phyloP scores from a whole-genome alignment of 495 filamentous ascomycete species.

The Extremus antarcticus region DNA sequence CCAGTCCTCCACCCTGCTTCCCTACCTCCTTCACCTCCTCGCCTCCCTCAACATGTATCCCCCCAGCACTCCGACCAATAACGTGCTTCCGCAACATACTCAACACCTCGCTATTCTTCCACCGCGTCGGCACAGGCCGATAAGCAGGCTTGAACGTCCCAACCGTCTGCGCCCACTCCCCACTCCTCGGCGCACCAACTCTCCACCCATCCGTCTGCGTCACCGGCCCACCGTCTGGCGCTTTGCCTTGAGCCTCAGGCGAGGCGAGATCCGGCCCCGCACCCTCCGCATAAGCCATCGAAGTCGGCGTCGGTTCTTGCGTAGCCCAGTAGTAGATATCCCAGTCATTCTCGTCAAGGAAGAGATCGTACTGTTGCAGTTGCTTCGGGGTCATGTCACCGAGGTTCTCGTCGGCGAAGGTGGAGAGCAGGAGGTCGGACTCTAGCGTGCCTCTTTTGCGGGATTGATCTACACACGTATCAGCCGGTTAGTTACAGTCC shows the following conservation, averaged over 20 bases:
- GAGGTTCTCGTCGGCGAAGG: slow-evolving; percentile 78
- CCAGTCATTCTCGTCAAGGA: slow-evolving; percentile 99
- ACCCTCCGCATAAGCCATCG: slow-evolving; percentile 30
- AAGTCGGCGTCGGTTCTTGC: slow-evolving; percentile 57
- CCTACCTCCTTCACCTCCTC: slow-evolving; percentile 17
- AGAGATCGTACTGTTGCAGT: slow-evolving; percentile 75
- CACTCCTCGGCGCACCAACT: slow-evolving; percentile 31
- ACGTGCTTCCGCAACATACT: slow-evolving; percentile 71
- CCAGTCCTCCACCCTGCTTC: slow-evolving; percentile 27
- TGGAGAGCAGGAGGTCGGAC: slow-evolving; percentile 88
- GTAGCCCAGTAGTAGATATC: slow-evolving; percentile 99
- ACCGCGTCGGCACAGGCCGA: slow-evolving; percentile 73
- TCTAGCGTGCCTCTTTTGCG: slow-evolving; percentile 95
- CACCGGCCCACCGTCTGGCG: slow-evolving; percentile 13
- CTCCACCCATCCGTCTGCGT: slow-evolving; percentile 18
- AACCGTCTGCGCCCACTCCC: slow-evolving; percentile 95
- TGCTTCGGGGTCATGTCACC: slow-evolving; percentile 58
- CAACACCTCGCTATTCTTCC: slow-evolving; percentile 73
- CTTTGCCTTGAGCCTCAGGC: slow-evolving; percentile 29
- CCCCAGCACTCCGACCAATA: slow-evolving; percentile 29
- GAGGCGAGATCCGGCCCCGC: slow-evolving; percentile 22
- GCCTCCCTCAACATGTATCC: slow-evolving; percentile 19
- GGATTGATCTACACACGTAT: slow-evolving; percentile 62
- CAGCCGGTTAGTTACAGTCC: slow-evolving; percentile 6
- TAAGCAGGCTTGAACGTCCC: slow-evolving; percentile 92